These are phyloP conservation scores for Bonnemaisonia californica DNA, from an alignment of 31 red algal genomes.

Conservation along the genomic window DNA sequence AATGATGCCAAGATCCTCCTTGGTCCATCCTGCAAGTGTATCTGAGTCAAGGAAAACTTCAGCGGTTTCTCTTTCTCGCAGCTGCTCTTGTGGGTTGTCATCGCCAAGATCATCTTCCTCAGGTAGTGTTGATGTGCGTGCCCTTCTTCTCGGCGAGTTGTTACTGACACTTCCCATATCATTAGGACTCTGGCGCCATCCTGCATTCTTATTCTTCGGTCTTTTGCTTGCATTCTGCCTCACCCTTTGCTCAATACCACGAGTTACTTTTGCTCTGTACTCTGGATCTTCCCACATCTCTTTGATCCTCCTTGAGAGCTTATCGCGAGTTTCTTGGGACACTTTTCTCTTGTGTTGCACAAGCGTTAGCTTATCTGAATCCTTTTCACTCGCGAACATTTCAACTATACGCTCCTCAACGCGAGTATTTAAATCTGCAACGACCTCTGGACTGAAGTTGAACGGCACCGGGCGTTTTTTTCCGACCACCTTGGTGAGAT, in stretches of 20 bases:
- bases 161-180: not conserved
- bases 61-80: slow-evolving; percentile 10
- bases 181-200: too few relatives aligned
- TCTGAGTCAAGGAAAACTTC: slow-evolving; percentile 20
- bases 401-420: slow-evolving; percentile 30
- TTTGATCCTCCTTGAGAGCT: slow-evolving; percentile 66
- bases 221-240: not conserved
- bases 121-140: not conserved
- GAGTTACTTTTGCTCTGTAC: slow-evolving; percentile 53
- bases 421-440: slow-evolving; percentile 20
- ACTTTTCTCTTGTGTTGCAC: slow-evolving; percentile 28
- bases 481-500: not conserved
- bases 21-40: slow-evolving; percentile 38
- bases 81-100: not conserved
- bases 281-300: slow-evolving; percentile 79
- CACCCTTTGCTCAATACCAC: slow-evolving; percentile 41
- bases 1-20: slow-evolving; percentile 63
- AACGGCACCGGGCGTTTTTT: slow-evolving; percentile 30
- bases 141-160: not conserved
- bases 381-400: slow-evolving; percentile 1
- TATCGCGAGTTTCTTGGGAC: slow-evolving; percentile 53
- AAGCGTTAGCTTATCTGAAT: not conserved
- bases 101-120: not conserved
- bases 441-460: slow-evolving; percentile 15
- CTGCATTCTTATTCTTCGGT: not conserved